These are phyloP conservation scores for Colletotrichum liaoningense DNA, from an alignment of 2,329 filamentous ascomycete species.

Conservation along the genomic window DNA sequence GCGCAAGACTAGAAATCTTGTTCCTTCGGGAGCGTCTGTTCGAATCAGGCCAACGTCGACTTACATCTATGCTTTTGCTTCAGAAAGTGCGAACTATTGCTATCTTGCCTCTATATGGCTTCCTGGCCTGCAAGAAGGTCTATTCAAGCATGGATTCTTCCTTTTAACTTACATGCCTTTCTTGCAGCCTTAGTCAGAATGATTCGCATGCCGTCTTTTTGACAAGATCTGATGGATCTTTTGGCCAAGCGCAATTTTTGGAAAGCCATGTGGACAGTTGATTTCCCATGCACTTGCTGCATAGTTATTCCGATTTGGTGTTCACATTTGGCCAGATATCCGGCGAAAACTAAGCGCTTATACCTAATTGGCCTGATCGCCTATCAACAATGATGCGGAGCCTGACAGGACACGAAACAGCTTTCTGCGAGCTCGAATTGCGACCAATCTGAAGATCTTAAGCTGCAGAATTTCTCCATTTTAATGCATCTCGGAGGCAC, in stretches of 20 bases:
- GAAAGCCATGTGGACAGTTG: background rate
- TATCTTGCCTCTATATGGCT: no score
- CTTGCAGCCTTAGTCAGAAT: no score
- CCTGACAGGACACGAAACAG: background rate
- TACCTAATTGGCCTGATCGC: background rate
- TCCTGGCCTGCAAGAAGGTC: no score
- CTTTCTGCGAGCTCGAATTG: background rate
- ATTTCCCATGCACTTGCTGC: background rate
- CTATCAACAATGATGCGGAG: background rate
- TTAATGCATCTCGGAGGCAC: background rate
- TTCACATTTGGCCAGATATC: background rate
- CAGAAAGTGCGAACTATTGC: no score
- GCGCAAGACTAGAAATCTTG: constrained; percentile 19
- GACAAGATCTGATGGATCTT: background rate
- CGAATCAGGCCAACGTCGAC: constrained; percentile 7
- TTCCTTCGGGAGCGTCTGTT: constrained; percentile 18
- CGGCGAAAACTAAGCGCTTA: background rate
- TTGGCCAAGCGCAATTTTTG: background rate
- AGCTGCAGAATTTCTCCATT: background rate
- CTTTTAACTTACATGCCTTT: no score
- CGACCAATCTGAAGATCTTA: background rate
- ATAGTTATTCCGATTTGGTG: background rate
- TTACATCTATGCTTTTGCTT: background rate
- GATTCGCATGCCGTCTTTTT: no score
- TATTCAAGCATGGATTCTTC: no score